These are phyloP conservation scores for Diaporthe sp. DNA, from an alignment of 2,329 filamentous ascomycete genomes.

Conservation along the genomic window DNA sequence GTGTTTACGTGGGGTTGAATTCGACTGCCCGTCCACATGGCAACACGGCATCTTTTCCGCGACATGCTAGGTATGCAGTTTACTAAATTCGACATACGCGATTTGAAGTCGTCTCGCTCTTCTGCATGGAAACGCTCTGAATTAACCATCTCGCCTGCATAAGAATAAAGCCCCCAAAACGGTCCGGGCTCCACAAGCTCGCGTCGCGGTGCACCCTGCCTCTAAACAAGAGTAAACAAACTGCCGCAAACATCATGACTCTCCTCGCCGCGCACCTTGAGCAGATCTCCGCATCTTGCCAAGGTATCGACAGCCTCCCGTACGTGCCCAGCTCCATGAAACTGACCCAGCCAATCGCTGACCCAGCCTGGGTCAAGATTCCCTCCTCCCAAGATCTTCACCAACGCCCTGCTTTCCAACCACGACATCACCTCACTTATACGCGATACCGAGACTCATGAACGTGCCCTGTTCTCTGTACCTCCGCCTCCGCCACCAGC, in stretches of 20 bases:
- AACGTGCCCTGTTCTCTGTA: constrained; percentile 93
- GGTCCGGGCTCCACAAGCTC: background rate
- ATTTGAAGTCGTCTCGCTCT: background rate
- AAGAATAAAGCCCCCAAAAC: background rate
- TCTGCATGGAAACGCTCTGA: too few relatives aligned
- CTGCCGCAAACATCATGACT: constrained; percentile 63
- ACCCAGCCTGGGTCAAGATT: constrained; percentile 66
- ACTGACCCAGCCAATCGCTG: background rate
- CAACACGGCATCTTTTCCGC: background rate
- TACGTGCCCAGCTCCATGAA: constrained; percentile 51
- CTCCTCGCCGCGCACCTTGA: constrained; percentile 78
- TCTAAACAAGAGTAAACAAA: constrained; percentile 21
- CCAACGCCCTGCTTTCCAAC: constrained; percentile 87
- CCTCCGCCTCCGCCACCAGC: constrained; percentile 72
- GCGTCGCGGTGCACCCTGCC: background rate
- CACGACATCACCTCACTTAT: constrained; percentile 96
- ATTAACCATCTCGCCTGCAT: background rate
- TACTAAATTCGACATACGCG: background rate
- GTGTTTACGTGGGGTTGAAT: constrained; percentile 12
- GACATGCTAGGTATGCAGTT: background rate
- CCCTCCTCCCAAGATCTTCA: constrained; percentile 91
- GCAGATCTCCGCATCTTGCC: constrained; percentile 80
- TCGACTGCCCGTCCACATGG: background rate
- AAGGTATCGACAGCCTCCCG: constrained; percentile 80
- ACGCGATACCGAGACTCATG: constrained; percentile 93